These are phyloP conservation scores for Babesia sp. DNA, from an alignment of 169 alveolate species.

Conservation along the genomic window DNA sequence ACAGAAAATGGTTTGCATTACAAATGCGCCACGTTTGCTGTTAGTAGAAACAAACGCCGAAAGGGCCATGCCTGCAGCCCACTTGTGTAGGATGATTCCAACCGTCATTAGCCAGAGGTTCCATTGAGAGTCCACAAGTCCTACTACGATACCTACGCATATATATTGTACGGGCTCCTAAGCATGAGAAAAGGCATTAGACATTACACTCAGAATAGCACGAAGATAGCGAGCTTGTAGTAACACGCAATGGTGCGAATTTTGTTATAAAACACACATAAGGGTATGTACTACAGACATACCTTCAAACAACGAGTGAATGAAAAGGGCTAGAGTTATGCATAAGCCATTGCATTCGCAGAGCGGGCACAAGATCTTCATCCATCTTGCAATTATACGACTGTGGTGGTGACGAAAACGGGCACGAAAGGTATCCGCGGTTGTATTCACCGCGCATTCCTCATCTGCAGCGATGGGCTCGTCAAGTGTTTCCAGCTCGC, in stretches of 20 bases:
- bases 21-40: not conserved
- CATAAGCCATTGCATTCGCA: conserved; percentile 69
- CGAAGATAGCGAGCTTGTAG: not conserved
- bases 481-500: conserved; percentile 3
- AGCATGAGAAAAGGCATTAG: too few species aligned
- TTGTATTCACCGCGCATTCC: not conserved
- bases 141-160: conserved; percentile 45
- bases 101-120: conserved; percentile 55
- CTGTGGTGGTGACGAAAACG: conserved; percentile 47
- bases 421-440: not conserved
- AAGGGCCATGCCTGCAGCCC: conserved; percentile 71
- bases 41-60: conserved; percentile 44
- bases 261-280: too few species aligned
- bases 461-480: not conserved
- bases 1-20: conserved; percentile 45
- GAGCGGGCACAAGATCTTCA: conserved; percentile 56
- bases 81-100: conserved; percentile 55
- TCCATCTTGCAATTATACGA: conserved; percentile 19
- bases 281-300: not conserved
- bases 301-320: conserved; percentile 68
- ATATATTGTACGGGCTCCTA: too few species aligned
- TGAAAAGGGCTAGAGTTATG: conserved; percentile 53
- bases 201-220: not conserved
- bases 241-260: not conserved
- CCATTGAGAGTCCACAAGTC: conserved; percentile 46